Evolutionary conservation across 371 early-diverging fungal genomes (phyloP), one percentile per base, ranked within the genome.

Genomic region (Mucor piriformis): DNA sequence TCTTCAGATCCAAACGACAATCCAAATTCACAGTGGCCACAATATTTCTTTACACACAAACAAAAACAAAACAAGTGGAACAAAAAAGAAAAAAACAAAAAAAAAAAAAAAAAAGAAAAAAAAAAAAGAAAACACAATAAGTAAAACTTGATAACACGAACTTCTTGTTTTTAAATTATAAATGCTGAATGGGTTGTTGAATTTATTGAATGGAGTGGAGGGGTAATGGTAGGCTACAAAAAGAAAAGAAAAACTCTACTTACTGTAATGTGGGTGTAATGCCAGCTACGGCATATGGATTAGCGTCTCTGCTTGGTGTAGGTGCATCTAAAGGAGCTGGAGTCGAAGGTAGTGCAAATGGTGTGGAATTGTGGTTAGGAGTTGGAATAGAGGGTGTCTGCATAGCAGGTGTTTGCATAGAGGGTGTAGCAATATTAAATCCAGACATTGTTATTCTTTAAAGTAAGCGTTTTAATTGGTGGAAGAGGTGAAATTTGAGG

Each of bases 1-100:
- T 97, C 83, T 99, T 99, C 55, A 99, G 75, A 77, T 99, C 99
- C 64, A 99, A 88, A 59, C 96, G 91, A 84, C 97, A 97, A 76
- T 98, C 99, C 70, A 99, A 83, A 80, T 99, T 99, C 66, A 99
- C 99, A 20, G 99, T 99, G 24, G 99, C 99, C 24, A 99, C 99
- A 67, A 99, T 98, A 76, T 99, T 99, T 83, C 88, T 87, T 37
- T 65, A 46, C 43, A 54, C n/a, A 2, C 4, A 24, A 16, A n/a
- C 37, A 13, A 10, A 11, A 29, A 29, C 15, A 18, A 49, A 47
- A 12, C 24, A 47, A 5, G 27, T 3, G 29, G 27, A 29, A 48
- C 25, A 29, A 27, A n/a, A 29, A 49, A 49, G 27, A 13, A 7
- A 46, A 2, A n/a, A 35, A 25, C 13, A 48, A 18, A 10, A 6